phyloP scores from a whole-genome alignment of 2,329 filamentous ascomycete species.

The Rhinocladiella similis region DNA sequence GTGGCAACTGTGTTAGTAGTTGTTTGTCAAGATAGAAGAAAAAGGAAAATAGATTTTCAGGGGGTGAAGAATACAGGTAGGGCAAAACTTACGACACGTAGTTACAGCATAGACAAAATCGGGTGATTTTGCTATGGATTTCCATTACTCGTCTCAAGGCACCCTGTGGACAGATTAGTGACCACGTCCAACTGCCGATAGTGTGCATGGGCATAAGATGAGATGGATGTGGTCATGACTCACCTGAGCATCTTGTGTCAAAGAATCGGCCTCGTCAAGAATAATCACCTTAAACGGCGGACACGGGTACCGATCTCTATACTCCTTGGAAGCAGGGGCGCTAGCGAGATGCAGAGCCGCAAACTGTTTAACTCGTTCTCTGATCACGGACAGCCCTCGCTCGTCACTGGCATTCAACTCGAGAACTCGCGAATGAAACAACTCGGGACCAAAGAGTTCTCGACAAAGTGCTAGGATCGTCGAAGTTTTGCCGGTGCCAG shows the following conservation, averaged over 20 bases:
- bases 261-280: constrained; percentile 90
- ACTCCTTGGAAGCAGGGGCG: constrained; percentile 38
- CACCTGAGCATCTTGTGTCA: constrained; percentile 82
- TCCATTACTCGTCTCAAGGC: constrained; percentile 96
- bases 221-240: not conserved
- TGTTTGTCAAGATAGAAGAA: too few species aligned
- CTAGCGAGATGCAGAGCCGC: constrained; percentile 55
- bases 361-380: constrained; percentile 98
- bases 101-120: constrained; percentile 97
- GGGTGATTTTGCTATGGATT: constrained; percentile 92
- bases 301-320: constrained; percentile 71
- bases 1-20: not conserved
- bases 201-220: not conserved
- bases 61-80: too few species aligned
- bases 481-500: constrained; percentile 95
- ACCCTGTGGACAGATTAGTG: constrained; percentile 57
- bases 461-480: constrained; percentile 96
- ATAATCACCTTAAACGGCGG: constrained; percentile 99
- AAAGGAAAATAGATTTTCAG: too few species aligned
- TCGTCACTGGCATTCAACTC: constrained; percentile 99
- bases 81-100: constrained; percentile 60
- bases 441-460: constrained; percentile 92
- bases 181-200: constrained; percentile 36
- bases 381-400: constrained; percentile 93
- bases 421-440: constrained; percentile 91